Evolutionary conservation across 169 alveolate genomes (phyloP), one percentile per base, ranked within the genome.

Genomic region (Besnoitia besnoiti): DNA sequence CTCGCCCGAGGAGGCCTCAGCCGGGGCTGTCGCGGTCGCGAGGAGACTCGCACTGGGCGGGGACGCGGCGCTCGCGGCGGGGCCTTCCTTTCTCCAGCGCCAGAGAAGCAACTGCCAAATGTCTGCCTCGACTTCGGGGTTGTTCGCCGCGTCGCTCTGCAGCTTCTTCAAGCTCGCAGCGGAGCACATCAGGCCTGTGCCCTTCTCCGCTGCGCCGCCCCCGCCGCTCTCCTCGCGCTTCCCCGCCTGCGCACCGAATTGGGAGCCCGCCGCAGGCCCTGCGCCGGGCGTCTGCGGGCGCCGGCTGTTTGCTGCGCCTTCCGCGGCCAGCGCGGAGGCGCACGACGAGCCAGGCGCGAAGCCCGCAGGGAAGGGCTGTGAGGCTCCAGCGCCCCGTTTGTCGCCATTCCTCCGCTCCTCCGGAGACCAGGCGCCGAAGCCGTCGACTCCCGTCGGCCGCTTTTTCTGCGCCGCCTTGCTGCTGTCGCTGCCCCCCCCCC

Each of bases 1-100:
- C 24, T 51, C 67, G n/a, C 67, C 67, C 67, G 80, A n/a, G 80
- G 44, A 10, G 44, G 44, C 80, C 42, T 67, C 12, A 10, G 80
- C 39, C 16, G 80, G 21, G 44, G 80, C 80, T 67, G 80, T 37
- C 59, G 87, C 87, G n/a, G 39, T 30, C 40, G 61, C 87, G n/a
- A 2, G 44, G 39, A 39, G 40, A 21, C 61, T 55, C 19, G 80
- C 80, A 12, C 42, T 33, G 10, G 80, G 80, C 8, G 40, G 19
- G 59, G 47, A 37, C 49, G 55, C 85, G 37, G 59, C 16, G 0
- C 33, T 55, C 16, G 87, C 16, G 21, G 87, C 35, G 30, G 61
- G 35, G n/a, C 87, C 59, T 37, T 77, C 87, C 55, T 77, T 77
- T 10, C 87, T 24, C 87, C 87, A 77, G 21, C 87, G 49, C 87